Percentiles rank a stretch among this genome's conserved stretches.
phyloP scores from a whole-genome alignment of 257 asterid species.

The Lantana camara region DNA sequence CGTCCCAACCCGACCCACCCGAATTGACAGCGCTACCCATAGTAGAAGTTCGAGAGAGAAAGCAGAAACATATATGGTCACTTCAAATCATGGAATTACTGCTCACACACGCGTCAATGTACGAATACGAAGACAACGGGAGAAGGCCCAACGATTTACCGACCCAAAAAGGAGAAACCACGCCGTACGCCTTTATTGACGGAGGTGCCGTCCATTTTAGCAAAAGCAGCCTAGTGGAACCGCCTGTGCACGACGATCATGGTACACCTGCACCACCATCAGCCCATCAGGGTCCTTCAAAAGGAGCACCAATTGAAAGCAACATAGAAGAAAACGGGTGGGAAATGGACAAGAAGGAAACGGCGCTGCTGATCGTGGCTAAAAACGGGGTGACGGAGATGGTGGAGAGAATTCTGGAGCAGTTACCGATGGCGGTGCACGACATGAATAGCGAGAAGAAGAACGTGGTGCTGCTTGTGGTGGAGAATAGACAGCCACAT shows the following conservation, averaged over 20 bases:
- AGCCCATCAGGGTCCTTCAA: too few relatives aligned
- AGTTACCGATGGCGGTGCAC: constrained; percentile 22
- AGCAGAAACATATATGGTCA: constrained; percentile 38
- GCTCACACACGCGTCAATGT: not conserved
- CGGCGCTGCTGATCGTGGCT: constrained; percentile 25
- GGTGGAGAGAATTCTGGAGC: constrained; percentile 9
- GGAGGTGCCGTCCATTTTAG: not conserved
- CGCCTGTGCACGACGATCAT: too few relatives aligned
- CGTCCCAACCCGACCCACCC: too few relatives aligned
- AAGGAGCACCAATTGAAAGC: too few relatives aligned
- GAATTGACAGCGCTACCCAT: too few relatives aligned
- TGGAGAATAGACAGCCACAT: constrained; percentile 23
- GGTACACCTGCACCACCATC: not conserved
- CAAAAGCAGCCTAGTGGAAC: too few relatives aligned
- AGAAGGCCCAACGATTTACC: constrained; percentile 4
- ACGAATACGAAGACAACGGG: constrained; percentile 25
- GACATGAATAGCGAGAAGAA: constrained; percentile 16
- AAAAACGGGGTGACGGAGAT: constrained; percentile 25
- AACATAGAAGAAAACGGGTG: not conserved
- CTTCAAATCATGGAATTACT: constrained; percentile 31
- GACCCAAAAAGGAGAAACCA: not conserved
- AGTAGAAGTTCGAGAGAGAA: constrained; percentile 22
- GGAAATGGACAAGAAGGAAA: constrained; percentile 10
- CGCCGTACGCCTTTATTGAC: not conserved
- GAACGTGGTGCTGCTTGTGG: constrained; percentile 28